Percentiles rank a stretch among this genome's conserved stretches.
These are phyloP conservation scores for Anacardium occidentale DNA, from an alignment of 345 rosid genomes.

Conservation along the genomic window DNA sequence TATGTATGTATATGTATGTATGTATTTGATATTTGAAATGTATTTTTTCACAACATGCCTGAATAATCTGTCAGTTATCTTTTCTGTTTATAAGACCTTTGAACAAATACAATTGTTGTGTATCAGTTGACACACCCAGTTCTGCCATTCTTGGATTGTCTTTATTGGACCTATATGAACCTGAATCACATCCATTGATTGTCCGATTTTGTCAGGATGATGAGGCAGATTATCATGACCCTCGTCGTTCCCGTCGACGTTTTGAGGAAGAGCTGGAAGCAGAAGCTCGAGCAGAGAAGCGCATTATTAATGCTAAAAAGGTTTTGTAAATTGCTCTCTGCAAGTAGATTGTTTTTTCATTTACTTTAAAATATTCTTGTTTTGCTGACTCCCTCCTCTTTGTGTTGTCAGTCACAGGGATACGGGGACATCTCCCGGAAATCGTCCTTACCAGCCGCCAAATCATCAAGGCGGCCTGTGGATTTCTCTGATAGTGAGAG, in stretches of 20 bases:
- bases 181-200: constrained; percentile 13
- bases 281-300: constrained; percentile 87
- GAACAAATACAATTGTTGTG: neutral
- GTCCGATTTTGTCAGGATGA: constrained; percentile 59
- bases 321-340: constrained; percentile 30
- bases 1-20: too few relatives aligned
- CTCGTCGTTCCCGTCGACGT: constrained; percentile 70
- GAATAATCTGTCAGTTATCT: neutral
- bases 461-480: constrained; percentile 66
- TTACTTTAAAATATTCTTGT: neutral
- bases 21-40: constrained; percentile 8
- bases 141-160: neutral
- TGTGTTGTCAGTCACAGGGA: constrained; percentile 44
- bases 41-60: neutral
- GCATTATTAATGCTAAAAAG: constrained; percentile 94
- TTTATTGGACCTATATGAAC: neutral
- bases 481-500: constrained; percentile 86
- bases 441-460: constrained; percentile 49
- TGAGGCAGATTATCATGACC: constrained; percentile 73
- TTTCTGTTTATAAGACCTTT: neutral
- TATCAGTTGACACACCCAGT: too few relatives aligned
- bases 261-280: constrained; percentile 91
- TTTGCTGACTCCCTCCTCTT: constrained; percentile 6
- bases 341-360: constrained; percentile 1
- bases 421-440: constrained; percentile 64